Conservation (phyloP, 2,329 filamentous ascomycete genomes). For the Phialemoniopsis sp. region DNA sequence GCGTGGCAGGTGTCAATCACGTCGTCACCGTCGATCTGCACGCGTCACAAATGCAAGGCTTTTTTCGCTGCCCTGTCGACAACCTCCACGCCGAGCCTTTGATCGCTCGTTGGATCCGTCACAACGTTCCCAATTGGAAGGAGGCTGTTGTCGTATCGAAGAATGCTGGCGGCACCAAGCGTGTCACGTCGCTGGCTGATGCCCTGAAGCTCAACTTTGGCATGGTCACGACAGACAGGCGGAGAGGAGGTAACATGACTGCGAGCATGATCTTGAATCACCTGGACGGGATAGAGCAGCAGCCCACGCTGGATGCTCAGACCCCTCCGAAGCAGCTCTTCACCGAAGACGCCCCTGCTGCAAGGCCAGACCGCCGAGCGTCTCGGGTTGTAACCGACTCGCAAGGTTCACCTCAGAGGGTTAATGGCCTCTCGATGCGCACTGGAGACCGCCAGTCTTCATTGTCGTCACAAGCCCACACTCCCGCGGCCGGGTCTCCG, state of each 20-base stretch:
- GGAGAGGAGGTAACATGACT: slow-evolving; percentile 62
- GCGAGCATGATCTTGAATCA: slow-evolving; percentile 75
- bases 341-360: slow-evolving; percentile 18
- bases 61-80: slow-evolving; percentile 96
- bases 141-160: slow-evolving; percentile 97
- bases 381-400: slow-evolving; percentile 33
- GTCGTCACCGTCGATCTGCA: slow-evolving; percentile 97
- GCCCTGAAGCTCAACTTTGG: slow-evolving; percentile 96
- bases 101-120: slow-evolving; percentile 90
- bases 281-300: slow-evolving; percentile 55
- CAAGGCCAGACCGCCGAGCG: slow-evolving; percentile 12
- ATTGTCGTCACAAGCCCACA: background rate
- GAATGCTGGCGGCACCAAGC: slow-evolving; percentile 94
- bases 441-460: slow-evolving; percentile 16
- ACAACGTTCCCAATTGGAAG: slow-evolving; percentile 82
- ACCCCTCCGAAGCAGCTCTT: slow-evolving; percentile 16
- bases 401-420: slow-evolving; percentile 36
- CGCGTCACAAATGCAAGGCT: slow-evolving; percentile 98
- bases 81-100: slow-evolving; percentile 95
- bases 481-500: slow-evolving; percentile 15
- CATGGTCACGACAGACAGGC: slow-evolving; percentile 83
- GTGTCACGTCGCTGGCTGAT: slow-evolving; percentile 93
- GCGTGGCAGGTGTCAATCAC: slow-evolving; percentile 92
- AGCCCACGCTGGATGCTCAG: slow-evolving; percentile 32
- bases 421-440: slow-evolving; percentile 21